Base-by-base conservation (phyloP, 345 rosid genomes). In the Camelina sativa region DNA sequence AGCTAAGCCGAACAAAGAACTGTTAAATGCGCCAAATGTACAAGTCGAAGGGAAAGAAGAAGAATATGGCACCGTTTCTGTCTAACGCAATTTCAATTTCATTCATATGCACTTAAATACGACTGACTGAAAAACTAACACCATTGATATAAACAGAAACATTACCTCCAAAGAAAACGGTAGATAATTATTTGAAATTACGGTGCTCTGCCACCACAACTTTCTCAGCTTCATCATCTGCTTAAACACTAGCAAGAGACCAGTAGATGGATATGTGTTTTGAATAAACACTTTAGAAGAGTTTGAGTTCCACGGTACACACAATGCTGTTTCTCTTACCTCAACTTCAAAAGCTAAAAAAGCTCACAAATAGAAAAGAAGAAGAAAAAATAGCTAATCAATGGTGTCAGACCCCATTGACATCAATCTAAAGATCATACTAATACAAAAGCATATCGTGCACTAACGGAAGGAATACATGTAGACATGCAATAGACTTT, bases 391-490 rank as follows among this genome's bases (percentile, higher is more conserved):
- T 4, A 63, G 53, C 73, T 65, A 71, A 51, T 5, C 37, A 35
- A 57, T 10, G 57, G 40, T 58, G 67, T 63, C 53, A 62, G 69
- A 38, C 54, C 35, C 35, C 76, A 57, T 3, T 56, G 47, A 37
- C 62, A 59, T 41, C 55, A 71, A 71, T 72, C 69, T 78, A 72
- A 65, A 66, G 22, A 78, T 72, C 57, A 71, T 46, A 76, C 60
- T 63, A 65, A 32, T 72, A 72, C 77, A 71, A 52, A 71, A 61
- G 59, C 62, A 72, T 60, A 78, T 66, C 64, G 60, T 8, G 67
- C 73, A 32, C 44, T 72, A 66, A 66, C 59, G 57, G 16, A 59
- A 65, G 58, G 13, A 72, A 72, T 60, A 72, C 69, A 69, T 34
- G 15, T 16, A 48, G 47, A 9, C 61, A 13, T 55, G 64, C 62